Evolutionary conservation across 2,329 filamentous ascomycete genomes (phyloP), one percentile per base, ranked within the genome.

Genomic region (Graphiopsis chlorocephala): DNA sequence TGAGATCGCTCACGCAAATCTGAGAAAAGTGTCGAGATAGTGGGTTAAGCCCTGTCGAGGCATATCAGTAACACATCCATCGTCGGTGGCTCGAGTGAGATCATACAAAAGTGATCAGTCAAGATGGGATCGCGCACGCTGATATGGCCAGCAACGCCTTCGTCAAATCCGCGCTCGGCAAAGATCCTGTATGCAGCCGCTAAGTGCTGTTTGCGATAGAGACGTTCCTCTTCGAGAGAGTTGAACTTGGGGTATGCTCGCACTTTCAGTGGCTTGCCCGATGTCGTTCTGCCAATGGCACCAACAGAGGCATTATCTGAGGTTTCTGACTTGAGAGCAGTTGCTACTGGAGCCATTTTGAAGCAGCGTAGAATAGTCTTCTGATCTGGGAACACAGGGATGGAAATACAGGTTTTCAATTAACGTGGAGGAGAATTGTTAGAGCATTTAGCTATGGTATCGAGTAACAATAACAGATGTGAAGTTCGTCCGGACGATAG

Each of bases 1-100:
- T 80, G 55, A 84, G 74, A 66, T 84, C 81, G 12, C 75, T 78
- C n/a, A 77, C 78, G 61, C 74, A 80, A 35, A 83, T 75, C 8
- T 78, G 66, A 15, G 72, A 74, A 67, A 82, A 83, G 15, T 80
- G 75, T 3, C 76, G 69, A 2, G 78, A 78, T 50, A 78, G 78
- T 0, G 80, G 79, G 60, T 80, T 80, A 4, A 64, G 25, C 62
- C 62, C 62, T 64, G 29, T n/a, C 7, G 20, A 8, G 6, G 17
- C 50, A 20, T 23, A 20, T 45, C 14, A 45, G 38, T 20, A 8
- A 20, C 10, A 45, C n/a, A 45, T 20, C 10, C 7, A 45, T 11
- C 1, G n/a, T n/a, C 7, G 7, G 8, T 3, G 10, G n/a, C n/a
- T 3, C 2, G 20, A 3, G 11, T 53, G 1, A 4, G 7, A 4